Percentiles rank a stretch among this genome's conserved stretches.
These are phyloP conservation scores for Leishmania major DNA, from an alignment of 208 protist genomes.

Conservation along the genomic window DNA sequence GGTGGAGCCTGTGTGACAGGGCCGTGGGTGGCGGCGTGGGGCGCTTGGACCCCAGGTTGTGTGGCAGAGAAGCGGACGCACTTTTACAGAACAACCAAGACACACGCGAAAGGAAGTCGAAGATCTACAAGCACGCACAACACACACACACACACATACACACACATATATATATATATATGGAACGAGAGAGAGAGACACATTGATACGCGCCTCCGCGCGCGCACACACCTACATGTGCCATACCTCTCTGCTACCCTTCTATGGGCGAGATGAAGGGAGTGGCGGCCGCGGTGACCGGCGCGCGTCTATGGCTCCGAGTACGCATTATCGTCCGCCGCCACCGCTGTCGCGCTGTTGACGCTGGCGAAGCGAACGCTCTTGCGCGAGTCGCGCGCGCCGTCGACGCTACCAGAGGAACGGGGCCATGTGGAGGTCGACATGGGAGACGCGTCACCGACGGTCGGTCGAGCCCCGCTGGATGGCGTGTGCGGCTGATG, in stretches of 20 bases:
- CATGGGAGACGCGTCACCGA: not conserved
- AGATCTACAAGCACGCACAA: not conserved
- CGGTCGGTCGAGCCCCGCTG: slow-evolving; percentile 15
- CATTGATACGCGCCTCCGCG: not conserved
- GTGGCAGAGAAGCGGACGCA: too few species aligned
- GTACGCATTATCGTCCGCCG: not conserved
- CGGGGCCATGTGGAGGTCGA: not conserved
- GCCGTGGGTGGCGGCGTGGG: not conserved
- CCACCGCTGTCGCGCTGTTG: not conserved
- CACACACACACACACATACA: not conserved
- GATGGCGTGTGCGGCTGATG: slow-evolving; percentile 19
- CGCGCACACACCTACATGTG: not conserved
- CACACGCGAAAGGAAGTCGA: too few species aligned
- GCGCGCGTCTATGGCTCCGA: not conserved
- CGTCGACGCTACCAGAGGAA: not conserved
- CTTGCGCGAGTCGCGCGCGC: not conserved
- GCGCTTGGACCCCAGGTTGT: not conserved
- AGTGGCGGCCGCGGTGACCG: not conserved
- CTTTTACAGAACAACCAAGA: not conserved
- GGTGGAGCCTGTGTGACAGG: not conserved
- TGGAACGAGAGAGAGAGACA: too few species aligned
- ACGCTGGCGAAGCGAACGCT: slow-evolving; percentile 1
- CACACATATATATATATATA: too few species aligned
- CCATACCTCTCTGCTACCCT: not conserved
- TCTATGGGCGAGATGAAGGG: not conserved